Evolutionary conservation across 768 basidiomycete genomes (phyloP), one percentile per base, ranked within the genome.

Genomic region (Dictyophora rubrovolvata): DNA sequence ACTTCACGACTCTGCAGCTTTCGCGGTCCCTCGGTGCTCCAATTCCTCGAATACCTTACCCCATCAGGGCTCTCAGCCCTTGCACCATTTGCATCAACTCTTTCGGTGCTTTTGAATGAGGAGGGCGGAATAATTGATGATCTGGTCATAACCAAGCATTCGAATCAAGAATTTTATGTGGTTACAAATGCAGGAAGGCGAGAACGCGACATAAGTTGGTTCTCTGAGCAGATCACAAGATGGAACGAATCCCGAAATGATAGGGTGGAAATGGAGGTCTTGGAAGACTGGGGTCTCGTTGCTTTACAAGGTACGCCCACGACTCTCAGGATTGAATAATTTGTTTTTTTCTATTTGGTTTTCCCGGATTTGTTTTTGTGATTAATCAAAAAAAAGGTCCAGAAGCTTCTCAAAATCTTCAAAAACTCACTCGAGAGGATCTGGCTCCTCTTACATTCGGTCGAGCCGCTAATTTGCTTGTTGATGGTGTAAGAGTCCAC

Each of bases 41-140:
- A 75, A 9, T 97, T 98, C 75, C 80, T 98, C 48, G 86, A 90
- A 75, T 87, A 85, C 79, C 77, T 99, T 42, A 91, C 89, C 0
- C 96, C 95, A 0, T 91, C 93, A 0, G 87, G 89, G 5, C 76
- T 94, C 10, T 69, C 77, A 2, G 67, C 81, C 7, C 79, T 93
- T n/a, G 64, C 74, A 11, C 80, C 86, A 0, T 93, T 86, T 68
- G 72, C 82, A 1, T 92, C 92, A 0, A 92, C 93, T 0, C 82
- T 99, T 14, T 92, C 90, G 0, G 89, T 96, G 5, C 74, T 97
- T 2, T 77, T 98, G 54, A 97, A 96, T 70, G 84, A 89, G 55
- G 68, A 77, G 0, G 95, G 96, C 1, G 96, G 96, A 8, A 97
- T 98, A 64, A 89, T 99, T 56, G 95, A 99, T 72, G 96, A 99